Evolutionary conservation across 2,329 filamentous ascomycete genomes (phyloP).

Genomic region (Ophiostoma sp.): DNA sequence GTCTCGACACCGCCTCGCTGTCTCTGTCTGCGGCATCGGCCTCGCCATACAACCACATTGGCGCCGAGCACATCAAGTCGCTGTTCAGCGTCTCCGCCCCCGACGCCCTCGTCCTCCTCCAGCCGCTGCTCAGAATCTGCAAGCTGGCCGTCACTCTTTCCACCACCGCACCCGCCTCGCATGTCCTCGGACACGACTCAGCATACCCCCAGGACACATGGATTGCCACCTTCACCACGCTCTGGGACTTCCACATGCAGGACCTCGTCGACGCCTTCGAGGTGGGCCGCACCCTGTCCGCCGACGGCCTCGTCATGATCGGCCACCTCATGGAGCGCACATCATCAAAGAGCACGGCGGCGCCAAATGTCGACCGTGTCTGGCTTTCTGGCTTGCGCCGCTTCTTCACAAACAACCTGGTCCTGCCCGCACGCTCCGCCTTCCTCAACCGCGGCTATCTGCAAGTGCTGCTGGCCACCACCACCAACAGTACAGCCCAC

Average conservation of each 20-base stretch:
- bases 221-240: constrained; percentile 42
- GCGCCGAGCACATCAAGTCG: constrained; percentile 54
- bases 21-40: not conserved
- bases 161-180: not conserved
- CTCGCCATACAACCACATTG: constrained; percentile 42
- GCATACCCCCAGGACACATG: constrained; percentile 41
- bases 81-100: constrained; percentile 48
- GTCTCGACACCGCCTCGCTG: constrained; percentile 34
- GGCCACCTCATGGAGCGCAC: constrained; percentile 34
- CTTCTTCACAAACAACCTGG: constrained; percentile 45
- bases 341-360: not conserved
- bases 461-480: constrained; percentile 1
- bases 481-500: not conserved
- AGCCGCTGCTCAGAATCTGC: constrained; percentile 38
- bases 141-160: constrained; percentile 28
- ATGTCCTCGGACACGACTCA: not conserved
- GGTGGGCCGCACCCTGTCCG: constrained; percentile 46
- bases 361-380: constrained; percentile 31
- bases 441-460: constrained; percentile 33
- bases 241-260: constrained; percentile 54
- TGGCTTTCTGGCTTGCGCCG: constrained; percentile 47
- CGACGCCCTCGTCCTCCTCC: constrained; percentile 44
- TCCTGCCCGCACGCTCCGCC: constrained; percentile 46
- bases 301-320: constrained; percentile 38
- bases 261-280: constrained; percentile 44